Conservation (phyloP, 148 eudicot species). For the Dianthus caryophyllus region DNA sequence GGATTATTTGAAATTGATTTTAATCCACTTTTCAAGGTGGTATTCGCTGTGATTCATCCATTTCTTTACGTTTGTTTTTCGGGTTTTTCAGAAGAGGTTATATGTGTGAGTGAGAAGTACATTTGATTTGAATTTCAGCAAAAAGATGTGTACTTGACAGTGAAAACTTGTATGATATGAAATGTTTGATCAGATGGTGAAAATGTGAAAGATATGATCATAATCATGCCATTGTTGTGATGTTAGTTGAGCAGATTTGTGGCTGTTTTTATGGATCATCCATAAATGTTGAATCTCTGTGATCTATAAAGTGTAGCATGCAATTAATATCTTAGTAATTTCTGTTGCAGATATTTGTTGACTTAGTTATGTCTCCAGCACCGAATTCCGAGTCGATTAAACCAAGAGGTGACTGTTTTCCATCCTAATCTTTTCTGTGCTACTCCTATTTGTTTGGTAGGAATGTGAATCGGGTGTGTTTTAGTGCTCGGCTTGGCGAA, state of each 20-base stretch:
- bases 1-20: not conserved
- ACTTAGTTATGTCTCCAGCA: slow-evolving; percentile 49
- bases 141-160: no score
- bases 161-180: not conserved
- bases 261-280: slow-evolving; percentile 20
- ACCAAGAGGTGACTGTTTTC: slow-evolving; percentile 42
- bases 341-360: slow-evolving; percentile 27
- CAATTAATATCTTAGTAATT: not conserved
- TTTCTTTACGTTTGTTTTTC: no score
- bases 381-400: slow-evolving; percentile 42
- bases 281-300: slow-evolving; percentile 11
- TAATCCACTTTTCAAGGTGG: not conserved
- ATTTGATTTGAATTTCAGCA: no score
- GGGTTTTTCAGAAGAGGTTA: no score
- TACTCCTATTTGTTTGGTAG: no score
- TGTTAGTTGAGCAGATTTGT: not conserved
- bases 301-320: not conserved
- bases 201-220: not conserved
- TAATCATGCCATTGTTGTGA: slow-evolving; percentile 14
- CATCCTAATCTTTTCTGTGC: no score
- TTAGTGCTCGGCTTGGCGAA: no score
- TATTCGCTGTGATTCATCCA: no score
- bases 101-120: no score
- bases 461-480: no score
- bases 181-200: not conserved